Base-by-base conservation (phyloP, 768 basidiomycete genomes). In the Panus rudis region DNA sequence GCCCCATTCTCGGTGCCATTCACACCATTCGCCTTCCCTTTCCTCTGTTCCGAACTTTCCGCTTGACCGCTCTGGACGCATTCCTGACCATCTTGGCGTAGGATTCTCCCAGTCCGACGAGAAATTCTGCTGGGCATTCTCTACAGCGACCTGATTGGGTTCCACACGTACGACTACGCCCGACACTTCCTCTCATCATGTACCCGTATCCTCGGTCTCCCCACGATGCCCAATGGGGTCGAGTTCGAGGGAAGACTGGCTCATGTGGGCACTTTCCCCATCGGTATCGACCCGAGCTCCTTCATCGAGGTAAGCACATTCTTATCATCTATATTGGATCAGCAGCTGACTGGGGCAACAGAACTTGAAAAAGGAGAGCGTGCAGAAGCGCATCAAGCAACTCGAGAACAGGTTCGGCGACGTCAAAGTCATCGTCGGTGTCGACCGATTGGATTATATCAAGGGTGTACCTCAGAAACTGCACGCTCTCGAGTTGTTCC, bases 131-230 rank as follows among this genome's bases (percentile, higher is more conserved):
- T 97, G 26, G 96, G 96, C 23, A 77, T 97, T 33, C 74, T 98
- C 12, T 91, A 93, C 63, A 97, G 90, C 56, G 94, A 99, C 60
- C 75, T 99, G 49, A 92, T 99, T 56, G 96, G 96, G 12, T 99
- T 98, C 79, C 96, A 99, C 71, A 99, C 96, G 7, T 99, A 94
- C 65, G 96, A 99, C 65, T 99, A 99, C 58, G 96, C 96, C 2
- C 92, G 96, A 31, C 96, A 99, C 64, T 99, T 99, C 79, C 75
- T 99, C 38, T 98, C 94, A 6, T 94, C 92, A 32, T 97, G 93
- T 64, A 97, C 96, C 2, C 86, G 96, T 34, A 94, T 99, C 52
- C 80, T 99, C 28, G 86, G 85, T 25, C 75, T 98, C 24, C 83
- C 91, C 12, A 98, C 96, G 2, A 92, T 96, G 87, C 96, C 96